Evolutionary conservation across 1,284 basidiomycete species (phyloP), one percentile per base, ranked within the genome.

Genomic region (Pisolithus thermaeus): DNA sequence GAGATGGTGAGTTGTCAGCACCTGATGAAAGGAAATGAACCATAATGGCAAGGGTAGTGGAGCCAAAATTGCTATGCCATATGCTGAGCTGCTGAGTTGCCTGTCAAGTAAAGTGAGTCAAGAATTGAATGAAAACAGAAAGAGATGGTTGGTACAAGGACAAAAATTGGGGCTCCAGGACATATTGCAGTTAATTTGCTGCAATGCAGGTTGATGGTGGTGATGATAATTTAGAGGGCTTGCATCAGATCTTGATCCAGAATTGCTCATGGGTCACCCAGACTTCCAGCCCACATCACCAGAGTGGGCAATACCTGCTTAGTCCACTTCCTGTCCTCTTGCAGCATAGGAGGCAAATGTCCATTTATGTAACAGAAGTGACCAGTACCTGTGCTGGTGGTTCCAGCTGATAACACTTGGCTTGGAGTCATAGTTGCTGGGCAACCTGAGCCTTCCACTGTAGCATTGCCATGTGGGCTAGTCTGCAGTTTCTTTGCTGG

Each of bases 41-140:
- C 8, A 52, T 40, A 23, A 47, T 40, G 25, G 39, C 4, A 3
- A 51, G 38, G 23, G 47, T 40, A 2, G 47, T 55, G 8, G 49
- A 58, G 2, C 53, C 50, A n/a, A 58, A 47, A 27, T 46, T 23
- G 9, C 46, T 57, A 11, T 5, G 4, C 56, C 56, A 57, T 44
- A 58, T 22, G 0, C 46, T 46, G 20, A 57, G 30, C 18, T 2
- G 7, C 39, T 58, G 53, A 22, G 28, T 36, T 1, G 18, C 14
- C 53, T 57, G 3, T 40, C 22, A 22, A 40, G 37, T n/a, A 39
- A 37, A 14, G 37, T 39, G 37, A 39, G 37, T 39, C 14, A 16
- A 39, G 20, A 14, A n/a, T n/a, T 39, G n/a, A 39, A 39, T n/a
- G 20, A 16, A 40, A 40, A 40, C n/a, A 20, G 16, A 40, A 40